Base-by-base conservation (phyloP, 163 green algal genomes). In the Chlorella variabilis region DNA sequence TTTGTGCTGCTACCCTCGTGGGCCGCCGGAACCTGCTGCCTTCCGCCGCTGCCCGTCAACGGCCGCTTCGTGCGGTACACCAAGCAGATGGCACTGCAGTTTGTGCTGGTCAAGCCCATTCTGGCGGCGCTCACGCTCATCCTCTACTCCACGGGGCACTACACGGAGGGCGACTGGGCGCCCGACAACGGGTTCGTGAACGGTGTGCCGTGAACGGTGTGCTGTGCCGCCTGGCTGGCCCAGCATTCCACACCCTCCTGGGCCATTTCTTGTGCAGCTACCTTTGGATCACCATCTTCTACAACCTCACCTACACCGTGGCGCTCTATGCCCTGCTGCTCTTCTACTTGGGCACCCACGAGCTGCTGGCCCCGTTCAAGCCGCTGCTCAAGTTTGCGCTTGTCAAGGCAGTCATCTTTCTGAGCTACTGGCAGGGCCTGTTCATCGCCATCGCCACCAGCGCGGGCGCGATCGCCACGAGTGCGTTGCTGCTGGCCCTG, bases 331-430 rank as follows among this genome's bases (percentile, higher is more conserved):
- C 90, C 33, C 88, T 99, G 69, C 86, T 98, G 70, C 89, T 99
- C 21, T 99, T 99, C 89, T 99, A 98, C 86, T 84, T 97, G 67
- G 97, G 96, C 41, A 94, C 94, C 17, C 89, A 95, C 76, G 96
- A 98, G 70, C 89, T 99, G 38, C 92, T 99, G 78, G 84, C 87
- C 78, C 94, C 94, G 8, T 98, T 94, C 89, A 95, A 94, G 48
- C 97, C 97, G 2, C 83, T 99, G 5, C 80, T 98, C 61, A 99
- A 99, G 89, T 98, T 99, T 77, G 78, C 96, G 36, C 71, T 98
- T 34, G 93, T 99, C 78, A 99, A 99, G 87, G 80, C 90, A 2
- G 95, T 99, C 49, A 94, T 99, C 49, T 99, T 99, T 89, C 83
- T 98, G 34, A 98, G 94, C 9, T 99, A 98, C 84, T 99, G 97